Evolutionary conservation across 805 yeast genomes (phyloP).

Genomic region (Monosporozyma servazzii): DNA sequence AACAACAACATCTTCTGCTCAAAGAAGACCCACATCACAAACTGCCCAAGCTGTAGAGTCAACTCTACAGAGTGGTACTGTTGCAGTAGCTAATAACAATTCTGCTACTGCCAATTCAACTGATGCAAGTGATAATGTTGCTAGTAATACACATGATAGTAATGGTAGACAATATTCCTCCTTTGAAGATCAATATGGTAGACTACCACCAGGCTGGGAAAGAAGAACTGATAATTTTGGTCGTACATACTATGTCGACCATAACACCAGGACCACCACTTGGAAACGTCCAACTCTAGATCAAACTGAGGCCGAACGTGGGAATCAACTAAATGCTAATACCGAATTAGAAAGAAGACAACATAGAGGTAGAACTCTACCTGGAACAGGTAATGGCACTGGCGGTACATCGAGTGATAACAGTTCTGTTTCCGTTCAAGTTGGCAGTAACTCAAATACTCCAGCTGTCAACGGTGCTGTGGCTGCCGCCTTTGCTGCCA

Average conservation of each 20-base stretch:
- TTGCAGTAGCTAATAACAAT: slow-evolving; percentile 11
- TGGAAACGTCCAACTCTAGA: slow-evolving; percentile 94
- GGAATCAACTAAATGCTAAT: slow-evolving; percentile 49
- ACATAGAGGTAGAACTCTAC: slow-evolving; percentile 83
- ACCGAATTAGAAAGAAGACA: slow-evolving; percentile 87
- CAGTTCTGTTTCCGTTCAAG: slow-evolving; percentile 32
- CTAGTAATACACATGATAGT: slow-evolving; percentile 9
- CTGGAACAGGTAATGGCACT: slow-evolving; percentile 41
- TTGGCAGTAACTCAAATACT: slow-evolving; percentile 38
- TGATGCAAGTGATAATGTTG: slow-evolving; percentile 7
- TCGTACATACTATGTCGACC: slow-evolving; percentile 95
- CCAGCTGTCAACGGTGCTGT: slow-evolving; percentile 45
- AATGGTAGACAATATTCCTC: slow-evolving; percentile 65
- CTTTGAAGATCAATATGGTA: slow-evolving; percentile 93
- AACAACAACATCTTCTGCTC: slow-evolving; percentile 14
- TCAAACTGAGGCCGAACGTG: slow-evolving; percentile 60
- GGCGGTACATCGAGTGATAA: slow-evolving; percentile 17
- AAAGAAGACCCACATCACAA: slow-evolving; percentile 6
- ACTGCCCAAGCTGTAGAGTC: slow-evolving; percentile 26
- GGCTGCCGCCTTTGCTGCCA: slow-evolving; percentile 57
- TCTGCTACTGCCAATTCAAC: slow-evolving; percentile 11
- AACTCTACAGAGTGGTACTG: slow-evolving; percentile 22
- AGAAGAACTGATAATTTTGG: slow-evolving; percentile 96
- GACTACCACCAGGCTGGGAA: slow-evolving; percentile 98
- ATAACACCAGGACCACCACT: slow-evolving; percentile 95